Base-by-base conservation (phyloP, 257 asterid genomes). In the Plectranthus barbatus region DNA sequence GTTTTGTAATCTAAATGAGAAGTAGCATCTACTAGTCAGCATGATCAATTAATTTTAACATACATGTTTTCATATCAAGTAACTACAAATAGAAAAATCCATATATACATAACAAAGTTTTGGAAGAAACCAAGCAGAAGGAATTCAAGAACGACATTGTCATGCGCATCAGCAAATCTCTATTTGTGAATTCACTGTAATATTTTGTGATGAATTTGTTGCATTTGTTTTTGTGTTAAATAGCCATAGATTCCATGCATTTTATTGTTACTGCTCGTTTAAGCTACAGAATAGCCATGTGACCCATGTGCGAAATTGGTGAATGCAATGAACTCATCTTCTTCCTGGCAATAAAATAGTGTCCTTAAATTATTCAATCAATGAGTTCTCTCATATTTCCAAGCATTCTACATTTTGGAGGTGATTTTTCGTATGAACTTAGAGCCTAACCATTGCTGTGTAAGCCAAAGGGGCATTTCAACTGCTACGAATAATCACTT, bases 1-100 rank as follows among this genome's bases (percentile, higher is more conserved):
- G 97, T 93, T 65, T 54, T 86, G 83, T 79, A 78, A 77, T 84
- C 99, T 92, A 68, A 77, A 87, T 21, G 47, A 50, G 56, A 80
- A 21, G 52, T 50, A 64, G 45, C 29, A 77, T 48, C 48, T 36
- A 63, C 23, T 10, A 49, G 44, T 75, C 64, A 79, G 78, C 50
- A 15, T 36, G 33, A 31, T 56, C 42, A 26, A 40, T 0, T 15
- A 54, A 33, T 48, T 10, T 11, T 48, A 54, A 2, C 3, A 18
- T n/a, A 52, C 13, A 6, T 49, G 12, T 56, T 29, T 41, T 23
- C 6, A 65, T 11, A 47, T 62, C 17, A 55, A 44, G 24, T 23
- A 69, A 5, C 33, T 1, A 33, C 34, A 23, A 21, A 55, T 15
- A 19, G 3, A 13, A 10, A 64, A 64, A 20, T 13, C 15, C 45